phyloP scores from a whole-genome alignment of 148 eudicot species.

The Rhododendron ferrugineum region DNA sequence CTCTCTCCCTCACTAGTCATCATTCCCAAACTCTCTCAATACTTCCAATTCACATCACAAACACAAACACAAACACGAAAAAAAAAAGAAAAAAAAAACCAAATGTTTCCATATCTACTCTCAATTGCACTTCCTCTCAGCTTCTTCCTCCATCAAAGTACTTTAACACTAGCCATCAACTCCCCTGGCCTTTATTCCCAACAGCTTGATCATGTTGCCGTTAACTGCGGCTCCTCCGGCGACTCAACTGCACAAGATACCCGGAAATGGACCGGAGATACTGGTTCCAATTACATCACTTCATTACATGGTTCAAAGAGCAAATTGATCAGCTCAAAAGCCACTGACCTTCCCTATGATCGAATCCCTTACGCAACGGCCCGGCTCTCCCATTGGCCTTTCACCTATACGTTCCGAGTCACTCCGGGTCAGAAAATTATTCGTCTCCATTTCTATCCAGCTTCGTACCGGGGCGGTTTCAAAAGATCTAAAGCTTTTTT shows the following conservation, averaged over 20 bases:
- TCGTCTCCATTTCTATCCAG: slow-evolving; percentile 26
- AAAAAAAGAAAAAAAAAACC: too few species aligned
- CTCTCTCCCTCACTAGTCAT: background rate
- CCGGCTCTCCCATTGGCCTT: slow-evolving; percentile 11
- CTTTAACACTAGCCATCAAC: background rate
- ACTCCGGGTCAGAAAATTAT: slow-evolving; percentile 23
- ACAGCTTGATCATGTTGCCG: slow-evolving; percentile 4
- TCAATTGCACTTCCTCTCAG: background rate
- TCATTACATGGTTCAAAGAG: slow-evolving; percentile 1
- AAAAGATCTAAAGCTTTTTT: slow-evolving; percentile 16
- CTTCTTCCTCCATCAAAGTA: background rate
- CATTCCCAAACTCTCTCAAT: background rate
- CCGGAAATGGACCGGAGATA: slow-evolving; percentile 21
- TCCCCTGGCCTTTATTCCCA: background rate
- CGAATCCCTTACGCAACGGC: slow-evolving; percentile 15
- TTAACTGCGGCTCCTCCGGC: slow-evolving; percentile 20
- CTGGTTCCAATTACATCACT: background rate
- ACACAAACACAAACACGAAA: background rate
- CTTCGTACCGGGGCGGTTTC: slow-evolving; percentile 15
- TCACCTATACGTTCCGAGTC: slow-evolving; percentile 17
- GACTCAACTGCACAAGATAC: slow-evolving; percentile 11
- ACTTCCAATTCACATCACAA: background rate
- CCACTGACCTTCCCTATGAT: background rate
- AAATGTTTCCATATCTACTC: background rate
- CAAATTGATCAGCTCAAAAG: slow-evolving; percentile 10